Conservation (phyloP, 805 yeast species). For the Metschnikowia kunwiensis region DNA sequence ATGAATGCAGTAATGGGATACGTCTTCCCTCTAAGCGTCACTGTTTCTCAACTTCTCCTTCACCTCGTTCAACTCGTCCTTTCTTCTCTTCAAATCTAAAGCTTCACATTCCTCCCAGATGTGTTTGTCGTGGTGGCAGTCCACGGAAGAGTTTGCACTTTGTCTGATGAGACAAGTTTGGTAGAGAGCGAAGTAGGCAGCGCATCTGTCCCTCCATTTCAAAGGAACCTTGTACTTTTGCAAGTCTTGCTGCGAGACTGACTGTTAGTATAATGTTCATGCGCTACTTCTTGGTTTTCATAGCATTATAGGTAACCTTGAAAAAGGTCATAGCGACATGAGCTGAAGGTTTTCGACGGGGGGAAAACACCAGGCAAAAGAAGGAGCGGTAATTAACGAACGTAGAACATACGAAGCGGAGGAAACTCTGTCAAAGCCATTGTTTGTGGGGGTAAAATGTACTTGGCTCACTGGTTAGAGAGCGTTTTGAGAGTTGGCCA, state of each 20-base stretch:
- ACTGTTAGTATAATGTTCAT: slow-evolving; percentile 20
- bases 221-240: slow-evolving; percentile 75
- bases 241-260: slow-evolving; percentile 81
- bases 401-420: slow-evolving; percentile 22
- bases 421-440: slow-evolving; percentile 23
- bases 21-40: slow-evolving; percentile 7
- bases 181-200: slow-evolving; percentile 47
- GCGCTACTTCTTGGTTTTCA: too few relatives aligned
- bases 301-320: too few relatives aligned
- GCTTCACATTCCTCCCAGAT: slow-evolving; percentile 84
- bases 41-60: slow-evolving; percentile 39
- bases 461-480: slow-evolving; percentile 1
- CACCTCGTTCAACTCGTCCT: slow-evolving; percentile 60
- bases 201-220: slow-evolving; percentile 82
- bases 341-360: too few relatives aligned
- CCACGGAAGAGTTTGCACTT: slow-evolving; percentile 42
- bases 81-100: slow-evolving; percentile 77
- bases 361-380: too few relatives aligned
- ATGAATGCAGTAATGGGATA: slow-evolving; percentile 5
- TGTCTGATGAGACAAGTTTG: slow-evolving; percentile 44
- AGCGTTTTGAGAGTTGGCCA: slow-evolving; percentile 16
- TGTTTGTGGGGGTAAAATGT: neutral
- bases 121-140: slow-evolving; percentile 75
- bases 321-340: too few relatives aligned
- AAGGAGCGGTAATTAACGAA: too few relatives aligned